Evolutionary conservation across 2,329 filamentous ascomycete species (phyloP).

Genomic region (Septoria petroselini): DNA sequence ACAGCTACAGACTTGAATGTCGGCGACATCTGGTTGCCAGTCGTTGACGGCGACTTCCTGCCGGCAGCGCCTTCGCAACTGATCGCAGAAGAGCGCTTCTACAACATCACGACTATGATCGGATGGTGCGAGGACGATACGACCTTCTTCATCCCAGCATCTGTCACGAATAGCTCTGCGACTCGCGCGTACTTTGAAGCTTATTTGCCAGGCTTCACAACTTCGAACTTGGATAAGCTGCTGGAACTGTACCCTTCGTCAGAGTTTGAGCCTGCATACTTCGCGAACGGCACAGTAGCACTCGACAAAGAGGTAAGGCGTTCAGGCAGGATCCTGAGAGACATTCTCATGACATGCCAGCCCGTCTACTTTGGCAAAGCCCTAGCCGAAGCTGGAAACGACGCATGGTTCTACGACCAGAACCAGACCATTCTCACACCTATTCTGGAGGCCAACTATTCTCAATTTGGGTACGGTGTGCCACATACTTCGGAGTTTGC

Average conservation of each 20-base stretch:
- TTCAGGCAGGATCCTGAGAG: constrained; percentile 49
- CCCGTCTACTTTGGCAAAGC: constrained; percentile 45
- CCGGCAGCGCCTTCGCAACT: constrained; percentile 43
- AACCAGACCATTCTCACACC: constrained; percentile 55
- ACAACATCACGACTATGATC: constrained; percentile 42
- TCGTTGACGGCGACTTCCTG: constrained; percentile 51
- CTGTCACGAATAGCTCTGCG: constrained; percentile 34
- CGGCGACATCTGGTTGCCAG: constrained; percentile 53
- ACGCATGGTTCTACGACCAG: constrained; percentile 52
- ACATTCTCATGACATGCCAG: constrained; percentile 53
- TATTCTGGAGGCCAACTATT: constrained; percentile 39
- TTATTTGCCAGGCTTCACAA: constrained; percentile 42
- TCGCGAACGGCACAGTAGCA: constrained; percentile 28
- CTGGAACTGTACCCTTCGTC: constrained; percentile 38
- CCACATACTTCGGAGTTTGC: constrained; percentile 55
- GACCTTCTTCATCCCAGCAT: constrained; percentile 37
- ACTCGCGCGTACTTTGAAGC: constrained; percentile 42
- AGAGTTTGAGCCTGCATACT: constrained; percentile 45
- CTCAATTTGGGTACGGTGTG: constrained; percentile 44
- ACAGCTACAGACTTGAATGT: constrained; percentile 44
- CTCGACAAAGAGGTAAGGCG: constrained; percentile 52
- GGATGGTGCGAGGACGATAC: constrained; percentile 48
- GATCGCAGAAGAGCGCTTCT: constrained; percentile 40
- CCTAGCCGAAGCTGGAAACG: constrained; percentile 40
- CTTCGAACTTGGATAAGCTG: constrained; percentile 29